Evolutionary conservation across 2,329 filamentous ascomycete genomes (phyloP).

Genomic region (Sclerotinia sclerotiorum): DNA sequence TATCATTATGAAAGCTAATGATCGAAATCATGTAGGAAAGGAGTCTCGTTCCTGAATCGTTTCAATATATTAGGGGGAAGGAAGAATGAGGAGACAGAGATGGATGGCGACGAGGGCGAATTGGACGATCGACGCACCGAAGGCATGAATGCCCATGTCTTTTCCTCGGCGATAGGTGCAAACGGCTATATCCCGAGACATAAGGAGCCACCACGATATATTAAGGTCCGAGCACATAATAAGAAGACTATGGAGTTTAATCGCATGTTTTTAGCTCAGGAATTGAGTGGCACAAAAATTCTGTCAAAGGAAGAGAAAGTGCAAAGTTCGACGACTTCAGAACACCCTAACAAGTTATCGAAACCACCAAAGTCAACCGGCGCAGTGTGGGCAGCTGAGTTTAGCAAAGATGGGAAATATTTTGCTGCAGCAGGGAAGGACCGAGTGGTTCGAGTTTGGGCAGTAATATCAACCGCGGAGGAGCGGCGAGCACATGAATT

Average conservation of each 20-base stretch:
- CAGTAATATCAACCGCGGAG: slow-evolving; percentile 78
- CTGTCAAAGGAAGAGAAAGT: slow-evolving; percentile 38
- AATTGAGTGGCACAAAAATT: slow-evolving; percentile 65
- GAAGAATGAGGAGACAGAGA: slow-evolving; percentile 61
- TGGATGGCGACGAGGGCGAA: slow-evolving; percentile 67
- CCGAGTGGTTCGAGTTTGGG: slow-evolving; percentile 81
- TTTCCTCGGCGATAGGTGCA: slow-evolving; percentile 69
- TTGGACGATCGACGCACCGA: slow-evolving; percentile 67
- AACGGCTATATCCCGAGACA: slow-evolving; percentile 79
- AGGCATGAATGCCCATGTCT: slow-evolving; percentile 79
- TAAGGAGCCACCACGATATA: slow-evolving; percentile 87
- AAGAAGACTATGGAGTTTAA: slow-evolving; percentile 83
- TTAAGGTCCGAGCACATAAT: slow-evolving; percentile 77
- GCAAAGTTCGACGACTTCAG: slow-evolving; percentile 31
- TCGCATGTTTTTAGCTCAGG: slow-evolving; percentile 86
- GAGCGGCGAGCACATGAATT: slow-evolving; percentile 74
- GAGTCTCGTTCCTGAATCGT: slow-evolving; percentile 85
- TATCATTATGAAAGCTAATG: slow-evolving; percentile 18
- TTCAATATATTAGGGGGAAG: slow-evolving; percentile 71
- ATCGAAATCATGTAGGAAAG: slow-evolving; percentile 61
- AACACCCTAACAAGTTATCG: slow-evolving; percentile 31
- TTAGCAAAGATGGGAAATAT: slow-evolving; percentile 88
- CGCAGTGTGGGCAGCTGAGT: slow-evolving; percentile 89
- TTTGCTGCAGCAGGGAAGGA: slow-evolving; percentile 92
- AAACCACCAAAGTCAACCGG: slow-evolving; percentile 45